A percentile compares a stretch with the other conserved stretches of the same genome.
These are phyloP conservation scores for Ochetophila trinervis DNA, from an alignment of 306 rosid species.

Conservation along the genomic window DNA sequence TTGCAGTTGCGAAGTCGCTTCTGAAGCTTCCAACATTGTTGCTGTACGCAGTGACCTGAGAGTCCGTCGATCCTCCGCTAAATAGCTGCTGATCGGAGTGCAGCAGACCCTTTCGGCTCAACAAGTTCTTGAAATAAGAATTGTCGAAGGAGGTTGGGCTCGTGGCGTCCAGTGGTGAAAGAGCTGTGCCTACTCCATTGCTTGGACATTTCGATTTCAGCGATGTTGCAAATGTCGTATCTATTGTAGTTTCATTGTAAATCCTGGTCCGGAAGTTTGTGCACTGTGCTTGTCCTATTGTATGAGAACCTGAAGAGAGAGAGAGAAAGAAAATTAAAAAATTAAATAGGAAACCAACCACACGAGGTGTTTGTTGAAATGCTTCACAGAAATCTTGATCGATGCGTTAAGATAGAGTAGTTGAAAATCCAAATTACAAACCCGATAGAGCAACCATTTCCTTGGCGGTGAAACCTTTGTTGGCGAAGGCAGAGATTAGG, in stretches of 20 bases:
- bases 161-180: conserved; percentile 44
- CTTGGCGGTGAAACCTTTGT: conserved; percentile 45
- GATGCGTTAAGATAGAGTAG: no score
- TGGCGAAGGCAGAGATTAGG: conserved; percentile 47
- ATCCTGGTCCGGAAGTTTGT: conserved; percentile 40
- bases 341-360: neutral
- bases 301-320: conserved; percentile 55
- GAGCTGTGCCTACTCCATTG: conserved; percentile 38
- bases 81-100: conserved; percentile 66
- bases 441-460: conserved; percentile 75
- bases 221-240: conserved; percentile 40
- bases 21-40: conserved; percentile 26
- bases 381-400: neutral
- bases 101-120: conserved; percentile 45
- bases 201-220: conserved; percentile 42
- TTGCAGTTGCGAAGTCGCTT: conserved; percentile 54
- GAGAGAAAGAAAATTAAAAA: no score
- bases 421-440: neutral
- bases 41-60: conserved; percentile 40
- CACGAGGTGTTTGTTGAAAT: neutral
- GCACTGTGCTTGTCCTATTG: conserved; percentile 57
- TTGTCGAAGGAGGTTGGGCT: conserved; percentile 50
- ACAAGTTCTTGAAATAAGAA: conserved; percentile 49
- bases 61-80: conserved; percentile 49
- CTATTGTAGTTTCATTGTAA: conserved; percentile 57